Evolutionary conservation across 2,329 filamentous ascomycete genomes (phyloP), one percentile per base, ranked within the genome.

Genomic region (Didymosphaeria variabile): DNA sequence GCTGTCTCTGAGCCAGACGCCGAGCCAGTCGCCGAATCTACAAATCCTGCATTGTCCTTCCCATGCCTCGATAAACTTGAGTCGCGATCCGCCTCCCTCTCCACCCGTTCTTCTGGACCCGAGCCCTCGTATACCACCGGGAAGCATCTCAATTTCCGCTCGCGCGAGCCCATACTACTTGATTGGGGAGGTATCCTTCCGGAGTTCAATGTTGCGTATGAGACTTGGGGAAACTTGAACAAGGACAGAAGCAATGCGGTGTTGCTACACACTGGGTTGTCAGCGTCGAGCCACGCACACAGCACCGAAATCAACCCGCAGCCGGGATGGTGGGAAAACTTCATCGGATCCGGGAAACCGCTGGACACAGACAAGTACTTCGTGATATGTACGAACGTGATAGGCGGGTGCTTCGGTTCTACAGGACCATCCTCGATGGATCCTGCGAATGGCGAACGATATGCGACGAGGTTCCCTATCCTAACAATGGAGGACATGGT

Each of bases 401-500:
- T 99, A 38, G 95, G 95, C 55, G 93, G 95, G 6, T 99, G 95
- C 80, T 98, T 95, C 78, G 95, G 95, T 36, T 97, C 92, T 38
- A 99, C 95, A 0, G 95, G 95, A 0, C 95, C 95, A 0, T 90
- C 90, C 58, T 94, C 91, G 68, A 85, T 94, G 66, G 94, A 98
- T 75, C 95, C 95, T 0, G 91, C 90, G 13, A 93, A 97, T 76
- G 92, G 93, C 40, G 86, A 94, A 79, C 87, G 87, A 71, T 99
- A 98, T 79, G 95, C 94, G 7, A 99, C 95, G 0, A 87, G 93
- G 36, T 99, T 99, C 75, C 95, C 95, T 2, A 96, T 99, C 68
- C 81, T 99, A 59, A 99, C 95, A 0, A 90, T 99, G 83, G 89
- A 97, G 70, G 95, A 99, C 78, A 99, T 99, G 95, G 95, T 98